Conservation (phyloP, 1,284 basidiomycete genomes). For the Salmacisia buchloeana region DNA sequence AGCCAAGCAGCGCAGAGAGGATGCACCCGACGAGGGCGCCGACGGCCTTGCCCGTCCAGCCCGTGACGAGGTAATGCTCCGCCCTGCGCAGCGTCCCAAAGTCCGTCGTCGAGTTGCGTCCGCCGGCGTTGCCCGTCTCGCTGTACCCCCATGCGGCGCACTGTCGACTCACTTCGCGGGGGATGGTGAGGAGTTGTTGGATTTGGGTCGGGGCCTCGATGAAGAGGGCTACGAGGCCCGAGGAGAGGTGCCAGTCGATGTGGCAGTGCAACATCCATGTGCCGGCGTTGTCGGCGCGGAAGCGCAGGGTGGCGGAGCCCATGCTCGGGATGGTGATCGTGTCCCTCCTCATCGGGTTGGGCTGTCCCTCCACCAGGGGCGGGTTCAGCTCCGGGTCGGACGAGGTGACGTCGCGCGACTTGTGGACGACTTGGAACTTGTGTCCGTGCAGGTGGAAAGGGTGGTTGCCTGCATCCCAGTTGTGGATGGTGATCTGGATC, state of each 20-base stretch:
- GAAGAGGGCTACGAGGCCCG: slow-evolving; percentile 68
- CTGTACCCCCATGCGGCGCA: slow-evolving; percentile 63
- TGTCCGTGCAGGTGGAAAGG: slow-evolving; percentile 53
- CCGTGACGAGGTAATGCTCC: slow-evolving; percentile 23
- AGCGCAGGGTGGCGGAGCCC: slow-evolving; percentile 62
- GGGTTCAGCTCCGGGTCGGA: slow-evolving; percentile 74
- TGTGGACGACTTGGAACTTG: slow-evolving; percentile 59
- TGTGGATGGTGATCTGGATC: slow-evolving; percentile 74
- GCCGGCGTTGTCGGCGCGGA: slow-evolving; percentile 75
- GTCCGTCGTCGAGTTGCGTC: slow-evolving; percentile 36
- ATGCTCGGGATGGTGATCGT: slow-evolving; percentile 58
- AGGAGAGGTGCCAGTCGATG: slow-evolving; percentile 63
- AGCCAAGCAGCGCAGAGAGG: slow-evolving; percentile 72
- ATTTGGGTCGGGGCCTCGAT: slow-evolving; percentile 63
- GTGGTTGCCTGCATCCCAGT: slow-evolving; percentile 69
- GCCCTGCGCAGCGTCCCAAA: slow-evolving; percentile 25
- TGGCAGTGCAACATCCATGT: slow-evolving; percentile 58
- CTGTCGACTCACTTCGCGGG: slow-evolving; percentile 63
- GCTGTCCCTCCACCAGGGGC: slow-evolving; percentile 65
- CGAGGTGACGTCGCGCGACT: slow-evolving; percentile 68
- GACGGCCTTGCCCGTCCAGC: slow-evolving; percentile 53
- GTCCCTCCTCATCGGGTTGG: slow-evolving; percentile 80
- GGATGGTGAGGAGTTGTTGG: slow-evolving; percentile 57
- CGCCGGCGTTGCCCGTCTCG: slow-evolving; percentile 47
- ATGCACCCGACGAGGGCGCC: slow-evolving; percentile 80